These are phyloP conservation scores for Fusarium chuoi DNA, from an alignment of 2,329 filamentous ascomycete genomes.

Conservation along the genomic window DNA sequence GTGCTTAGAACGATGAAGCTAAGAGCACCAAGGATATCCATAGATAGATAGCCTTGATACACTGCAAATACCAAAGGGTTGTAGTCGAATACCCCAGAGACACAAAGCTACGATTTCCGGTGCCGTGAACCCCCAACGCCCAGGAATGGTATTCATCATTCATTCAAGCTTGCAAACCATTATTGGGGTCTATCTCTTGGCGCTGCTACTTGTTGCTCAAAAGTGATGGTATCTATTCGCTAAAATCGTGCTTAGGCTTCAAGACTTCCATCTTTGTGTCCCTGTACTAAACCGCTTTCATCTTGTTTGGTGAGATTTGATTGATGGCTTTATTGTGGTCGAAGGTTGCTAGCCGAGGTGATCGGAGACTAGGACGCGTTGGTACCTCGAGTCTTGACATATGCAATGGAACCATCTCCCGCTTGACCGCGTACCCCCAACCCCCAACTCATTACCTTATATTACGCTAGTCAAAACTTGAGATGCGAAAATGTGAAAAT, in stretches of 20 bases:
- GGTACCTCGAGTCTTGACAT: background rate
- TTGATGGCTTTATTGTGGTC: background rate
- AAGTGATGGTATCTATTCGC: background rate
- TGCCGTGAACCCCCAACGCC: background rate
- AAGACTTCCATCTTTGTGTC: fast-evolving
- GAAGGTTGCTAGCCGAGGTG: background rate
- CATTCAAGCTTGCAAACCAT: background rate
- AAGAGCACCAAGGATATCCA: no score
- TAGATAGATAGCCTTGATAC: background rate
- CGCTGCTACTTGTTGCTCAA: background rate
- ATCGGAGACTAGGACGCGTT: background rate
- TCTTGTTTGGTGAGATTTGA: background rate
- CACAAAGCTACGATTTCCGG: fast-evolving
- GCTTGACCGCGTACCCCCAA: background rate
- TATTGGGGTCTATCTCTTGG: background rate
- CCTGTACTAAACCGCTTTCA: background rate
- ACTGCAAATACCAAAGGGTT: no score
- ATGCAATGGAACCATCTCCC: background rate
- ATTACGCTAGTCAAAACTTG: background rate
- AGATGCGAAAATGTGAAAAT: background rate
- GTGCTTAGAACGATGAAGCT: background rate
- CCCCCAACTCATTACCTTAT: background rate
- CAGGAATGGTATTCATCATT: no score
- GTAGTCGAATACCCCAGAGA: fast-evolving
- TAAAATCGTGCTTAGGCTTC: background rate